Conservation (phyloP, 2,329 filamentous ascomycete species). For the Beauveria sp. region DNA sequence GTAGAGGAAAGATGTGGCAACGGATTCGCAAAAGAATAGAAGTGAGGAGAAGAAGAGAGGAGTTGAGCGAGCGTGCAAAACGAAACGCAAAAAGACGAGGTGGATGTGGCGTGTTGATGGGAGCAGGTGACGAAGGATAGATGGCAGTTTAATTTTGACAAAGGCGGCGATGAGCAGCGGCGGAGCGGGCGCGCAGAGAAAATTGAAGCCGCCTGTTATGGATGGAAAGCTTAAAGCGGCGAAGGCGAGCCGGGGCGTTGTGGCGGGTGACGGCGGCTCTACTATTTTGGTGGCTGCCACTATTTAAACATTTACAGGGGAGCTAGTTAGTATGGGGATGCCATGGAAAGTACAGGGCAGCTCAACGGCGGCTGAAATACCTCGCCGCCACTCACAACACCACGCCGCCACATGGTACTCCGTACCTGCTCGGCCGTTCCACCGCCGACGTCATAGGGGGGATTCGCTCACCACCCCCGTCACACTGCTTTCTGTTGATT, state of each 20-base stretch:
- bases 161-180: background rate
- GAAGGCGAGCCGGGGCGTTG: background rate
- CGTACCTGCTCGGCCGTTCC: no score
- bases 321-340: background rate
- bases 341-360: no score
- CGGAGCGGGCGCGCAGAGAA: background rate
- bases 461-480: no score
- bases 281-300: background rate
- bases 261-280: constrained; percentile 7
- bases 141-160: background rate
- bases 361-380: no score
- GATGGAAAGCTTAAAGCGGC: constrained; percentile 1
- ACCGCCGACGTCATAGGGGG: no score
- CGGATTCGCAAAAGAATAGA: background rate
- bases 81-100: background rate
- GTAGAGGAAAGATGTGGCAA: background rate
- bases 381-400: no score
- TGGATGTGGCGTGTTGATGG: constrained; percentile 5
- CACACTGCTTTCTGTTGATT: no score
- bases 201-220: background rate
- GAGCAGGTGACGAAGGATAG: constrained; percentile 5
- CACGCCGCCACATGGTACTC: no score
- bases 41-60: background rate
- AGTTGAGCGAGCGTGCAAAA: background rate
- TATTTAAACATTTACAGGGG: background rate